A percentile compares a stretch with the other conserved stretches of the same genome.
Evolutionary conservation across 2,329 filamentous ascomycete genomes (phyloP).

Genomic region (Colletotrichum echinochloae): DNA sequence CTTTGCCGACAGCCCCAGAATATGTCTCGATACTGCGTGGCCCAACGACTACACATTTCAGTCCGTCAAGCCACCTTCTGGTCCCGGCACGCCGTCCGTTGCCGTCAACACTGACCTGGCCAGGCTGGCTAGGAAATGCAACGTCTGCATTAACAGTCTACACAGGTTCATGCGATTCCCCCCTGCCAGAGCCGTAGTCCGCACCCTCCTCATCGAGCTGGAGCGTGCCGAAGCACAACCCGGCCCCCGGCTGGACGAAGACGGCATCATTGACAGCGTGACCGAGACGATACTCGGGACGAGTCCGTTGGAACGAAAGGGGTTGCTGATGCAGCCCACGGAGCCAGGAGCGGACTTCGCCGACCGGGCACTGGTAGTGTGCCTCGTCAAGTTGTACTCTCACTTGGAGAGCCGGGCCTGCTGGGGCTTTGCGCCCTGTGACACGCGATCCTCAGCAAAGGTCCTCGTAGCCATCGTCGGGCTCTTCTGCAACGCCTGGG

Average conservation of each 20-base stretch:
- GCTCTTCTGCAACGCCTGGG: constrained; percentile 36
- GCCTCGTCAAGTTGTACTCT: constrained; percentile 29
- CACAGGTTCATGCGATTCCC: constrained; percentile 35
- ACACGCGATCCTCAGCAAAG: neutral
- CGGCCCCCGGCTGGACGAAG: constrained; percentile 10
- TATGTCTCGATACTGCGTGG: neutral
- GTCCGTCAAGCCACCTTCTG: neutral
- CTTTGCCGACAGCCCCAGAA: neutral
- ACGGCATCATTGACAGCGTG: neutral
- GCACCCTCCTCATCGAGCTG: constrained; percentile 38
- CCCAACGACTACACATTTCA: constrained; percentile 28
- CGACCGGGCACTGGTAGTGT: constrained; percentile 22
- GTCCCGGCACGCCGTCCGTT: neutral
- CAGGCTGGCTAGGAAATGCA: constrained; percentile 6
- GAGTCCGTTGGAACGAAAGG: neutral
- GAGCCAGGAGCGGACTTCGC: constrained; percentile 6
- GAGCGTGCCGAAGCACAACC: constrained; percentile 28
- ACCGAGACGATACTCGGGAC: constrained; percentile 10
- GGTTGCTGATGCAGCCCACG: constrained; percentile 15
- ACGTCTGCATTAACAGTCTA: constrained; percentile 20
- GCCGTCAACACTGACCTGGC: constrained; percentile 27
- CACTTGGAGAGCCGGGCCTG: constrained; percentile 21
- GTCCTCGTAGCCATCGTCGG: constrained; percentile 23
- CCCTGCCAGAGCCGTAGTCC: constrained; percentile 19
- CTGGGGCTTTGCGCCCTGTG: constrained; percentile 8